Conservation (phyloP, 2,329 filamentous ascomycete genomes). For the Cordyceps javanica region DNA sequence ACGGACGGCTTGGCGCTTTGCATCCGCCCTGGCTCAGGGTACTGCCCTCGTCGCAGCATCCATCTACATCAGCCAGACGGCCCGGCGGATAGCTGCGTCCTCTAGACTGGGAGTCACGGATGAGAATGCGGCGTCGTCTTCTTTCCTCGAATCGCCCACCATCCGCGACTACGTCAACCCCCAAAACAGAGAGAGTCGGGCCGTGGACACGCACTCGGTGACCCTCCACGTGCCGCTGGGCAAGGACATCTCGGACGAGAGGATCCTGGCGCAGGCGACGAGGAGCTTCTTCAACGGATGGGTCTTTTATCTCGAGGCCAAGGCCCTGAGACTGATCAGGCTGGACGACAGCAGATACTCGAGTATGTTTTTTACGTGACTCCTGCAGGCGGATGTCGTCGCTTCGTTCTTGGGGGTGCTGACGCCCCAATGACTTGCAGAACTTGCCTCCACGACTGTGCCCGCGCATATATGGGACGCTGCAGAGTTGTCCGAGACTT, state of each 20-base stretch:
- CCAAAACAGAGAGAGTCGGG: slow-evolving; percentile 13
- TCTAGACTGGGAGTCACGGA: not conserved
- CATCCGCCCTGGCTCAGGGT: not conserved
- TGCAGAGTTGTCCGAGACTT: slow-evolving; percentile 16
- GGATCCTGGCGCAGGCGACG: slow-evolving; percentile 23
- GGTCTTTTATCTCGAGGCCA: slow-evolving; percentile 23
- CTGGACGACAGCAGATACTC: not conserved
- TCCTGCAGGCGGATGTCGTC: not conserved
- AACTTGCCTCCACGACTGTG: not conserved
- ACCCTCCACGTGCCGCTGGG: slow-evolving; percentile 17
- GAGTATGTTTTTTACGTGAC: not conserved
- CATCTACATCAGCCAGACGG: not conserved
- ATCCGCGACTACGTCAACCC: slow-evolving; percentile 22
- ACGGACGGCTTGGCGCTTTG: not conserved
- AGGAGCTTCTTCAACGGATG: slow-evolving; percentile 25
- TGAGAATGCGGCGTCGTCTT: not conserved
- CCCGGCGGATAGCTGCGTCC: not conserved
- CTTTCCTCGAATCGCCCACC: not conserved
- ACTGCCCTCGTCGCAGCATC: not conserved
- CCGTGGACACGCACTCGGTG: slow-evolving; percentile 20
- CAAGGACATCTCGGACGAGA: slow-evolving; percentile 19
- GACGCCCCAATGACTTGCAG: not conserved
- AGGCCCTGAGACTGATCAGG: not conserved
- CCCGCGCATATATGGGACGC: slow-evolving; percentile 17
- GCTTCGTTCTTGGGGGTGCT: too few species aligned